These are phyloP conservation scores for Fusarium pseudograminearum DNA, from an alignment of 2,329 filamentous ascomycete genomes.

Conservation along the genomic window DNA sequence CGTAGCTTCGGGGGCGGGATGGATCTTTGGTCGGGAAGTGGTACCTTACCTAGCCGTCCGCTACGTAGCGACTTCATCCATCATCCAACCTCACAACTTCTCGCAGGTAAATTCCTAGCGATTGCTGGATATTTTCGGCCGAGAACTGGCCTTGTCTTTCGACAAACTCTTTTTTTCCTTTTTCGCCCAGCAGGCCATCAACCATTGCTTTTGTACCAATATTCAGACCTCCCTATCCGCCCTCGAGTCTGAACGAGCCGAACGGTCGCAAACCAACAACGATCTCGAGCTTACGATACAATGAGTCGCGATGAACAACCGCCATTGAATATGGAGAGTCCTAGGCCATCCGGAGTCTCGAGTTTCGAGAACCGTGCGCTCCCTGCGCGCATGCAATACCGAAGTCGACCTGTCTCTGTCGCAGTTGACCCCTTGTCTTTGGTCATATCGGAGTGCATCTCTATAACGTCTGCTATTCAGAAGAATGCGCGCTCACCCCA, in stretches of 20 bases:
- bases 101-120: constrained; percentile 16
- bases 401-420: constrained; percentile 76
- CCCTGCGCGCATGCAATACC: constrained; percentile 66
- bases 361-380: constrained; percentile 46
- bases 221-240: constrained; percentile 3
- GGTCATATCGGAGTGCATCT: constrained; percentile 98
- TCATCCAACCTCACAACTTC: constrained; percentile 35
- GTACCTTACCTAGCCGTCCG: constrained; percentile 34
- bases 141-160: constrained; percentile 33
- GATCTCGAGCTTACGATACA: constrained; percentile 41
- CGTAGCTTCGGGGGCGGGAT: constrained; percentile 38
- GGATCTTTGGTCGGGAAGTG: constrained; percentile 23
- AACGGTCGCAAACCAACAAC: constrained; percentile 29
- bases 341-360: constrained; percentile 36
- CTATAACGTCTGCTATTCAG: constrained; percentile 97
- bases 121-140: constrained; percentile 14
- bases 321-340: constrained; percentile 45
- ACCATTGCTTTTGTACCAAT: constrained; percentile 16
- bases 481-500: constrained; percentile 97
- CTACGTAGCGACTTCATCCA: constrained; percentile 37
- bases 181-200: neutral
- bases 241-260: constrained; percentile 17
- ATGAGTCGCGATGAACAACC: constrained; percentile 52
- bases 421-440: constrained; percentile 91
- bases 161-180: constrained; percentile 9